These are phyloP conservation scores for Pestalotiopsis sp. DNA, from an alignment of 2,329 filamentous ascomycete genomes.

Conservation along the genomic window DNA sequence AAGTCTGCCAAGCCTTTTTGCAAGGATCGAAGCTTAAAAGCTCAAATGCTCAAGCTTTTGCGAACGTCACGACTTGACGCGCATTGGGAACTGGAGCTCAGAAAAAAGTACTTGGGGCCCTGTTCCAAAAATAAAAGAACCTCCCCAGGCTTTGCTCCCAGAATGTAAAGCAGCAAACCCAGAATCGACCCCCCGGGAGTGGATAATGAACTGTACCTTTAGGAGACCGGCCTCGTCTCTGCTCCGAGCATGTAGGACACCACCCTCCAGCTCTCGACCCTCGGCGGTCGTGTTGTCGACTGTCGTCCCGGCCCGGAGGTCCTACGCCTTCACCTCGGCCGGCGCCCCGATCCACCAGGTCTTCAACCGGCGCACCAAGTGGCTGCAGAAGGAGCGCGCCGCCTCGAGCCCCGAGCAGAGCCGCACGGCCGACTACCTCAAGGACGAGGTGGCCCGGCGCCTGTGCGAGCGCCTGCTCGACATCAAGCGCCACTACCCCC, in stretches of 20 bases:
- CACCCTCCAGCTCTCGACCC: slow-evolving; percentile 9
- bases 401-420: slow-evolving; percentile 71
- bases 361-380: slow-evolving; percentile 88
- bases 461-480: slow-evolving; percentile 88
- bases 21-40: slow-evolving; percentile 8
- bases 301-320: slow-evolving; percentile 40
- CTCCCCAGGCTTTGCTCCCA: slow-evolving; percentile 14
- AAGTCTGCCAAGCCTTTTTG: slow-evolving; percentile 2
- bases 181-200: slow-evolving; percentile 21
- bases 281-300: neutral
- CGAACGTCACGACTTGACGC: slow-evolving; percentile 13
- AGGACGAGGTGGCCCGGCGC: slow-evolving; percentile 85
- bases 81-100: neutral
- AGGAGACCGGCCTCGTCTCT: slow-evolving; percentile 21
- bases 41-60: neutral
- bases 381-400: slow-evolving; percentile 87
- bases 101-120: neutral
- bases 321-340: slow-evolving; percentile 78
- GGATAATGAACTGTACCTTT: slow-evolving; percentile 29
- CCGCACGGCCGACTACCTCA: slow-evolving; percentile 86
- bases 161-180: slow-evolving; percentile 25
- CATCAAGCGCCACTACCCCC: slow-evolving; percentile 85
- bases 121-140: neutral
- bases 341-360: slow-evolving; percentile 82
- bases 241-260: slow-evolving; percentile 17